These are phyloP conservation scores for Seiridium cupressi DNA, from an alignment of 2,329 filamentous ascomycete species.

Conservation along the genomic window DNA sequence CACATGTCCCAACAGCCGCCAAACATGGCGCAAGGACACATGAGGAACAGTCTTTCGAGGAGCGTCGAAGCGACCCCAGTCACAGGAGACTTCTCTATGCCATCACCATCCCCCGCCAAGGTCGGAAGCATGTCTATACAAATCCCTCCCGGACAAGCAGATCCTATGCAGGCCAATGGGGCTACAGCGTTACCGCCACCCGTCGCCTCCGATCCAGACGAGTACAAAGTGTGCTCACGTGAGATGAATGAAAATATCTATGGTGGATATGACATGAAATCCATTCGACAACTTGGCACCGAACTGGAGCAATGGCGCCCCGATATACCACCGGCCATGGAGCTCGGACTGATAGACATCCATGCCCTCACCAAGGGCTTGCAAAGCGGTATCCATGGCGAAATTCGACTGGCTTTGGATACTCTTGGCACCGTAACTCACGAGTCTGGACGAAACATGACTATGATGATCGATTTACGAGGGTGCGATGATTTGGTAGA, in stretches of 20 bases:
- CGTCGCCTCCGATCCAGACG: slow-evolving; percentile 45
- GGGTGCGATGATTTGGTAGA: slow-evolving; percentile 88
- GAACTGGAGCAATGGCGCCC: slow-evolving; percentile 70
- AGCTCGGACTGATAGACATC: slow-evolving; percentile 87
- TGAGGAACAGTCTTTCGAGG: slow-evolving; percentile 50
- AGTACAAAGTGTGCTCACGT: slow-evolving; percentile 55
- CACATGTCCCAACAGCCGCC: slow-evolving; percentile 43
- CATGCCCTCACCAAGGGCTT: slow-evolving; percentile 85
- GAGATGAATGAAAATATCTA: slow-evolving; percentile 50
- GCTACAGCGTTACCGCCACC: slow-evolving; percentile 24
- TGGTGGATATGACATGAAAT: slow-evolving; percentile 71
- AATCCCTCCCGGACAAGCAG: slow-evolving; percentile 30
- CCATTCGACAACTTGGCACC: slow-evolving; percentile 61
- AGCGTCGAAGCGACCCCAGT: slow-evolving; percentile 44
- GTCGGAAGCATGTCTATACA: slow-evolving; percentile 40
- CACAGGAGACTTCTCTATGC: slow-evolving; percentile 40
- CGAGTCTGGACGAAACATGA: slow-evolving; percentile 61
- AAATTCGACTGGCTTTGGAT: slow-evolving; percentile 88
- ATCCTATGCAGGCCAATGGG: slow-evolving; percentile 22
- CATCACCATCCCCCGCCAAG: slow-evolving; percentile 42
- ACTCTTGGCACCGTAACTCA: slow-evolving; percentile 67
- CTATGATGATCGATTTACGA: slow-evolving; percentile 65
- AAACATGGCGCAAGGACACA: slow-evolving; percentile 40
- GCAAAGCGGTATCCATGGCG: slow-evolving; percentile 83
- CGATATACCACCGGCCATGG: slow-evolving; percentile 69